Base-by-base conservation (phyloP, 306 rosid genomes). In the Cucumis melo region DNA sequence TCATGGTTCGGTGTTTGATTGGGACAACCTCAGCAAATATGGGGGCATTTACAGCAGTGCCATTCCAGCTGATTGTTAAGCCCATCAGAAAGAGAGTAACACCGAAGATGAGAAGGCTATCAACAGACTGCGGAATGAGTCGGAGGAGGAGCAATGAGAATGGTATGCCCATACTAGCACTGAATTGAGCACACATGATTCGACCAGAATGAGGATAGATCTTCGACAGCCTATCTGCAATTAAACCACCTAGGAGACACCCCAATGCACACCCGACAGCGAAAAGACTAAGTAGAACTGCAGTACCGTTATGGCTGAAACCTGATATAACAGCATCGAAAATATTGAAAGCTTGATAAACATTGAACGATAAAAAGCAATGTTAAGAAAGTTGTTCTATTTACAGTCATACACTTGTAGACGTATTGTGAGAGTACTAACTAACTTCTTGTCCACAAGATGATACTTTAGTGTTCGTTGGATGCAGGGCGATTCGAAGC, bases 21-120 rank as follows among this genome's bases (percentile, higher is more conserved):
- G 97, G 99, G 36, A 94, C 97, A 2, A 94, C 99, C 86, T 94
- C 99, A 0, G 99, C 97, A 20, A 94, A 94, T 87, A 94, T 90
- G 23, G 99, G 99, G 57, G 61, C 96, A 79, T 94, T 94, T 38
- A 86, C 95, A 79, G 99, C 99, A 1, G 96, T 19, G 73, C 76
- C 90, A 74, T 90, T 90, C 99, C 99, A 94, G 82, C 99, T 92
- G 80, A 94, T 92, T 55, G 90, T 89, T 51, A 94, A 73, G n/a
- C 99, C 99, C 99, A 94, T 94, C 24, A 92, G 36, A 59, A 89
- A 78, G 65, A 94, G 99, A 19, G 97, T 94, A 68, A 81, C 76
- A n/a, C 87, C 84, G 74, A 85, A 94, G 75, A 90, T 81, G 29
- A 75, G 78, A 34, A 82, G 85, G 85, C 96, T 94, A 80, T 82